Conservation (phyloP, 1,284 basidiomycete species). For the Tremellales sp. region DNA sequence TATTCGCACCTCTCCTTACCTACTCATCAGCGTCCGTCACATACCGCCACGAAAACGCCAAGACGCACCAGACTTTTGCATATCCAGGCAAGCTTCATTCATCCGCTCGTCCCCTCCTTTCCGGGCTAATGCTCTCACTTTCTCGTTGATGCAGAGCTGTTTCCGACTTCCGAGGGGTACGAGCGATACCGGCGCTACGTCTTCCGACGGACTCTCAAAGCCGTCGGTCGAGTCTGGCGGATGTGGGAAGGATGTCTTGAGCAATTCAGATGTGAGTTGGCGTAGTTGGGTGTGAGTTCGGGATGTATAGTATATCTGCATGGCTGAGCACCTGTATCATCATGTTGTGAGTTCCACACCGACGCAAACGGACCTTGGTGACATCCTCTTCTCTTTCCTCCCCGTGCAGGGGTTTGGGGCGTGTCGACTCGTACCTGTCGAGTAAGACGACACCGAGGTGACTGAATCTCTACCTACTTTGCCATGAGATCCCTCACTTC, state of each 20-base stretch:
- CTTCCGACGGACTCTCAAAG: background rate
- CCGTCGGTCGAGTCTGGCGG: slow-evolving; percentile 1
- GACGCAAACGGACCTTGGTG: slow-evolving; percentile 38
- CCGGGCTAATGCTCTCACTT: slow-evolving; percentile 44
- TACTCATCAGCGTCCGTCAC: slow-evolving; percentile 51
- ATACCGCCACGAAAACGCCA: background rate
- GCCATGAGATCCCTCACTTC: slow-evolving; percentile 76
- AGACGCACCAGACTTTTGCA: slow-evolving; percentile 64
- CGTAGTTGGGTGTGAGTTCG: slow-evolving; percentile 92
- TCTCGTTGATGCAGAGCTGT: slow-evolving; percentile 89
- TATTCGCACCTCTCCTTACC: slow-evolving; percentile 67
- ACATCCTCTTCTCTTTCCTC: slow-evolving; percentile 47
- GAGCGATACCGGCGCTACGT: slow-evolving; percentile 48
- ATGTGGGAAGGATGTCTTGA: slow-evolving; percentile 53
- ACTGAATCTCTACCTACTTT: slow-evolving; percentile 54
- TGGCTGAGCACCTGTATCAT: too few species aligned
- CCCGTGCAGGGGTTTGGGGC: slow-evolving; percentile 17
- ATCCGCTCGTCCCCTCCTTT: slow-evolving; percentile 64
- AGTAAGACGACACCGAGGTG: slow-evolving; percentile 2
- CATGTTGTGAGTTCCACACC: slow-evolving; percentile 34
- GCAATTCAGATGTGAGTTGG: slow-evolving; percentile 82
- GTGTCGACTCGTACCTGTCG: slow-evolving; percentile 20
- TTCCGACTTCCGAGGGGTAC: slow-evolving; percentile 86
- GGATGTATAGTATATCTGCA: slow-evolving; percentile 88
- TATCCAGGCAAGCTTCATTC: slow-evolving; percentile 86